phyloP scores from a whole-genome alignment of 352 stramenopile genomes.

The Thalassiosira livingstoniorum region DNA sequence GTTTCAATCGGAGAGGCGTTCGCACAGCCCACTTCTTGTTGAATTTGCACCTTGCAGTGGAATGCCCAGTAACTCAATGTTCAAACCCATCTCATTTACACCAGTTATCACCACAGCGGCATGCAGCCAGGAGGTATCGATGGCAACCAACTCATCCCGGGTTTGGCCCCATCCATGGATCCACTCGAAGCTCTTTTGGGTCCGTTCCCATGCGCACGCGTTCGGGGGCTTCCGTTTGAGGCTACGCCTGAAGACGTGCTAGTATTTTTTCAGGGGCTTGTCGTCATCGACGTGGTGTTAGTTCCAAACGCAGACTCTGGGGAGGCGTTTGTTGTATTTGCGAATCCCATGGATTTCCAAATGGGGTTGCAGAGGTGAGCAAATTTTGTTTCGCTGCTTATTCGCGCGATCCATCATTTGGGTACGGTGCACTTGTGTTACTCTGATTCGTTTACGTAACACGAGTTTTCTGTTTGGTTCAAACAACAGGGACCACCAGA shows the following conservation, averaged over 20 bases:
- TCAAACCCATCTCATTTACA: not conserved
- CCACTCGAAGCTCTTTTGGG: conserved; percentile 65
- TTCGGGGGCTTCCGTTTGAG: conserved; percentile 86
- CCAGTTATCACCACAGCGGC: not conserved
- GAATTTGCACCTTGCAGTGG: not conserved
- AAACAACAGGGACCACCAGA: conserved; percentile 71
- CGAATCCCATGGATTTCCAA: conserved; percentile 88
- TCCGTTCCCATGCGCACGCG: conserved; percentile 85
- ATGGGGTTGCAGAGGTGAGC: conserved; percentile 84
- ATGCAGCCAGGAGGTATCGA: conserved; percentile 31
- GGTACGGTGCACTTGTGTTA: not conserved
- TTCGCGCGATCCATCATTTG: too few species aligned
- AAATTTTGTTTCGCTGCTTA: conserved; percentile 1
- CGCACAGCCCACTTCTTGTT: too few species aligned
- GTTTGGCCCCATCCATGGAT: conserved; percentile 66
- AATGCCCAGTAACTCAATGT: not conserved
- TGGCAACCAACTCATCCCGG: conserved; percentile 57
- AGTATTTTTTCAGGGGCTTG: conserved; percentile 86
- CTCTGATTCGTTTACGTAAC: not conserved
- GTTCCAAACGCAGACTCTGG: conserved; percentile 47
- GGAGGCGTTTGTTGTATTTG: conserved; percentile 84
- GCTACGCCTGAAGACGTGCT: conserved; percentile 87
- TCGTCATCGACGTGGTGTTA: conserved; percentile 82
- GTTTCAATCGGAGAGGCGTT: not conserved
- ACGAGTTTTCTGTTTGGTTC: not conserved